Evolutionary conservation across 331 rosid species (phyloP), one percentile per base, ranked within the genome.

Genomic region (Telfairia occidentalis): DNA sequence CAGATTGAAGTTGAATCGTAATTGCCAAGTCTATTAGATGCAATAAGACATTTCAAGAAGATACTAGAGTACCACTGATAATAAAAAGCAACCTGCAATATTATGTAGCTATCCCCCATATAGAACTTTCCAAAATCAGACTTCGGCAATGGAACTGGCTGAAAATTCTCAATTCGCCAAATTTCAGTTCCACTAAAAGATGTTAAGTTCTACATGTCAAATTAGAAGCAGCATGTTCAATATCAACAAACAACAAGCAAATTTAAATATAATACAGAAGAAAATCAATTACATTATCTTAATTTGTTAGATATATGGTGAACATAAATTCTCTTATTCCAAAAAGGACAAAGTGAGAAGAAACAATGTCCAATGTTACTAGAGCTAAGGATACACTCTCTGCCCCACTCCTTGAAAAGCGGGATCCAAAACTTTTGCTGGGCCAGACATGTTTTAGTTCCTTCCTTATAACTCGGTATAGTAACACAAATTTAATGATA

Each of bases 361-460:
- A 65, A 65, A 40, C 49, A 38, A 74, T 76, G 67, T 65, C 70
- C 38, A 75, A 76, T 80, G 58, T 30, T 76, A 66, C 35, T 52
- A 63, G 60, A 54, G 74, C 53, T 73, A 84, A 84, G 99, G 99
- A 95, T 95, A 95, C 99, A 73, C 85, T 85, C 84, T 90, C 82
- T 95, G 99, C 72, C 99, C 99, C 38, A 82, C 96, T 77, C 97
- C 97, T 82, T 92, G 99, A 86, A 95, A 92, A 76, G 99, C 99
- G 53, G 96, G 96, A 82, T 95, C 99, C 84, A 86, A 84, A 78
- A 76, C 89, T 85, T 92, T 95, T 32, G 90, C 74, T 34, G 98
- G 79, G 82, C 92, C 86, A 75, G 99, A 87, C 97, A 91, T 95
- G 85, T 85, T 81, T 82, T 46, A 24, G 42, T 45, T 48, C 58